Conservation (phyloP, 805 yeast genomes). For the Sugiyamaella valdiviana region DNA sequence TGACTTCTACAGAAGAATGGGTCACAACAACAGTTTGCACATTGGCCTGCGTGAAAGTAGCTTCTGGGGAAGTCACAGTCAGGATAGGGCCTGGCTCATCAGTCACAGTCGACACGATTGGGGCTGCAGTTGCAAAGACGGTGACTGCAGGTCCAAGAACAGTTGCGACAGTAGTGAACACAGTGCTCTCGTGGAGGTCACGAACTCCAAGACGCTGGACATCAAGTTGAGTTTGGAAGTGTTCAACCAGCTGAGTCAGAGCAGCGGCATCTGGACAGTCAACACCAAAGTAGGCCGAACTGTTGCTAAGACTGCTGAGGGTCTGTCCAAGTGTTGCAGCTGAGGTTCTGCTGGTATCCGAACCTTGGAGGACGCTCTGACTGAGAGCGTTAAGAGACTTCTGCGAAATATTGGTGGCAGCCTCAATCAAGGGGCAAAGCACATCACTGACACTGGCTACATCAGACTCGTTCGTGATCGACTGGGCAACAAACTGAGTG, state of each 20-base stretch:
- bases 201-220: neutral
- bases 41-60: neutral
- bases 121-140: neutral
- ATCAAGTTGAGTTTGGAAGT: neutral
- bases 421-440: slow-evolving; percentile 7
- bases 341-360: neutral
- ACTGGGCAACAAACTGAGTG: neutral
- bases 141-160: neutral
- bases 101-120: neutral
- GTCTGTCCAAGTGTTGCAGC: slow-evolving; percentile 6
- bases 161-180: neutral
- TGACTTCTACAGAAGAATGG: neutral
- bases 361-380: neutral
- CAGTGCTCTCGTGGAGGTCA: neutral
- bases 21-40: slow-evolving; percentile 1
- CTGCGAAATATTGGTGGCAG: neutral
- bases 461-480: neutral
- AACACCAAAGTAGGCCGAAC: slow-evolving; percentile 2
- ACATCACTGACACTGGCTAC: neutral
- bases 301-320: neutral
- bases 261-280: neutral
- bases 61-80: neutral
- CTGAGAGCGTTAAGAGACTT: neutral
- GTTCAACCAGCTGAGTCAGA: neutral
- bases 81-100: neutral